These are phyloP conservation scores for Phaeoacremonium minimum DNA, from an alignment of 2,329 filamentous ascomycete genomes.

Conservation along the genomic window DNA sequence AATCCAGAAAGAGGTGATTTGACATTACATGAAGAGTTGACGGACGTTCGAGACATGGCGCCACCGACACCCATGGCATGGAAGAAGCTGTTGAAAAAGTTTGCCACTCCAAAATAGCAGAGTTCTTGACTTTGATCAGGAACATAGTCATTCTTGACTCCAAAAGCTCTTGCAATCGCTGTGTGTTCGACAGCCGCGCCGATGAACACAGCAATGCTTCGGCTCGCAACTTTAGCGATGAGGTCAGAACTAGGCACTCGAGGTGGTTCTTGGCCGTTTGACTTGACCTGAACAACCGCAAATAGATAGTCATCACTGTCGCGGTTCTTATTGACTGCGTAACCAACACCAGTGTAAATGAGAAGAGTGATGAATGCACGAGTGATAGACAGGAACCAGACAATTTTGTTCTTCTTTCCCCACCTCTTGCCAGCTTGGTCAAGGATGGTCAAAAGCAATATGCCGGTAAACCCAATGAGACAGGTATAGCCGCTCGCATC, in stretches of 20 bases:
- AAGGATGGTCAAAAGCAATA: constrained; percentile 51
- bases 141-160: constrained; percentile 55
- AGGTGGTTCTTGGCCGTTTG: constrained; percentile 48
- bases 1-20: constrained; percentile 57
- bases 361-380: constrained; percentile 57
- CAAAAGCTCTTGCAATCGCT: constrained; percentile 61
- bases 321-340: constrained; percentile 52
- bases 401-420: constrained; percentile 50
- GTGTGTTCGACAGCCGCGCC: constrained; percentile 60
- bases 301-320: constrained; percentile 42
- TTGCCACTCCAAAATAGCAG: constrained; percentile 57
- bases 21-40: constrained; percentile 62
- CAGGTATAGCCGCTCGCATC: constrained; percentile 54
- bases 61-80: constrained; percentile 60
- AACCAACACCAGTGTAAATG: constrained; percentile 60
- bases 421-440: constrained; percentile 55
- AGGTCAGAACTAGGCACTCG: constrained; percentile 40
- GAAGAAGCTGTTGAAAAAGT: constrained; percentile 63
- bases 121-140: constrained; percentile 64
- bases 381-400: constrained; percentile 57
- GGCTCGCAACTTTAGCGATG: constrained; percentile 46
- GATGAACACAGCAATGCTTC: constrained; percentile 57
- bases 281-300: constrained; percentile 51
- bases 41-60: constrained; percentile 63
- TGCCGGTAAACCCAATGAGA: constrained; percentile 53